phyloP scores from a whole-genome alignment of 2,329 filamentous ascomycete genomes.

The Graphilbum sp. region DNA sequence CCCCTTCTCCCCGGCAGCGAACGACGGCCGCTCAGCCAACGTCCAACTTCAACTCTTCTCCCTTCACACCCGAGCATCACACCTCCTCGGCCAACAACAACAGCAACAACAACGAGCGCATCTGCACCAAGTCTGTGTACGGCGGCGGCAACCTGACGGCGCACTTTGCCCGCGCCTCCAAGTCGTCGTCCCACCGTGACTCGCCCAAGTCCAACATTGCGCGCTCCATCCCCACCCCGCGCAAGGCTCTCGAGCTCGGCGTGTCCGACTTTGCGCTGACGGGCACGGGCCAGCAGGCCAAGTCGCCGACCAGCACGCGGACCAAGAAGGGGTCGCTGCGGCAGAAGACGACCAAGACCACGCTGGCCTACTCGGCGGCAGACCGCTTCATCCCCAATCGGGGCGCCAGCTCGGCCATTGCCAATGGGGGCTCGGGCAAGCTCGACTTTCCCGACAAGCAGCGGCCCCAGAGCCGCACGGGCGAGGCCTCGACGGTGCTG shows the following conservation, averaged over 20 bases:
- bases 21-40: constrained; percentile 31
- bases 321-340: constrained; percentile 36
- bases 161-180: constrained; percentile 55
- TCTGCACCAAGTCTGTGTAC: constrained; percentile 56
- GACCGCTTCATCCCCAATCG: constrained; percentile 97
- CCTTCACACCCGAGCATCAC: constrained; percentile 56
- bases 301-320: constrained; percentile 42
- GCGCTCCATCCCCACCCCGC: constrained; percentile 55
- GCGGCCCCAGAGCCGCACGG: constrained; percentile 48
- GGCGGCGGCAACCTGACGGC: constrained; percentile 63
- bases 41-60: constrained; percentile 47
- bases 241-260: constrained; percentile 70
- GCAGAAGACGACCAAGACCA: constrained; percentile 54
- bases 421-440: constrained; percentile 69
- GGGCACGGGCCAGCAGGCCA: constrained; percentile 51
- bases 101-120: constrained; percentile 34
- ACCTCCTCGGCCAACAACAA: too few relatives aligned
- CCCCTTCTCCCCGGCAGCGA: constrained; percentile 66
- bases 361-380: constrained; percentile 59
- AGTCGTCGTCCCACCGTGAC: constrained; percentile 56
- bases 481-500: constrained; percentile 60
- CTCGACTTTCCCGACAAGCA: constrained; percentile 55
- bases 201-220: constrained; percentile 97
- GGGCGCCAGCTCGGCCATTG: constrained; percentile 71
- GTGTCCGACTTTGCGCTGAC: constrained; percentile 86